Base-by-base conservation (phyloP, 495 filamentous ascomycete genomes). In the Thermothielavioides terrestris region DNA sequence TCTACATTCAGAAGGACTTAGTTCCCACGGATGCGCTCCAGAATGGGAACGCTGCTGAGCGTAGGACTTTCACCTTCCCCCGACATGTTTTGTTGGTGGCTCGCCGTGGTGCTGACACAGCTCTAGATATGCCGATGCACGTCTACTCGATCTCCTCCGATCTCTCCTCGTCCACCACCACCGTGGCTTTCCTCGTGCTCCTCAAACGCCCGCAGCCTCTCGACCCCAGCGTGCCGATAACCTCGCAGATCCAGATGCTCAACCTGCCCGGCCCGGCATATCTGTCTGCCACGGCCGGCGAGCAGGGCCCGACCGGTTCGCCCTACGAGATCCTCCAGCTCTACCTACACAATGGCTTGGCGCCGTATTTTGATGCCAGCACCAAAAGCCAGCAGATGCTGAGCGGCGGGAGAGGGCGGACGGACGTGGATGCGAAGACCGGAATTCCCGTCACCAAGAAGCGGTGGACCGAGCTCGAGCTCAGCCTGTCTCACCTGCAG, bases 391-490 rank as follows among this genome's bases (percentile, higher is more conserved):
- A 94, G 53, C 86, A 91, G 58, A 69, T 74, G 32, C 67, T 75
- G 32, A 77, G 76, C 60, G 79, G 79, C 35, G 71, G 74, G 32
- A 78, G 85, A 61, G 80, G 80, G 44, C 75, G 87, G 66, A 77
- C 79, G 25, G 91, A 95, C 60, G 83, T 83, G 14, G 91, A 95
- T 60, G 81, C 83, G 15, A 92, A 94, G 73, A 94, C 87, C 14
- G 91, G 91, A 35, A 88, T 99, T 55, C 86, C 92, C n/a, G 88
- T 89, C 8, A 88, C 92, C 23, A 96, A 94, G 75, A 94, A 94
- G 76, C 88, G 86, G 63, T 79, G 95, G 63, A 90, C 89, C 12
- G 94, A 99, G 58, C 72, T 99, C 53, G 91, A 94, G 62, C 72
- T 94, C 46, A 90, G 83, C 51, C 75, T 99, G 48, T 72, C 86